A percentile compares a stretch with the other conserved stretches of the same genome.
These are phyloP conservation scores for Candida wancherniae DNA, from an alignment of 805 yeast genomes.

Conservation along the genomic window DNA sequence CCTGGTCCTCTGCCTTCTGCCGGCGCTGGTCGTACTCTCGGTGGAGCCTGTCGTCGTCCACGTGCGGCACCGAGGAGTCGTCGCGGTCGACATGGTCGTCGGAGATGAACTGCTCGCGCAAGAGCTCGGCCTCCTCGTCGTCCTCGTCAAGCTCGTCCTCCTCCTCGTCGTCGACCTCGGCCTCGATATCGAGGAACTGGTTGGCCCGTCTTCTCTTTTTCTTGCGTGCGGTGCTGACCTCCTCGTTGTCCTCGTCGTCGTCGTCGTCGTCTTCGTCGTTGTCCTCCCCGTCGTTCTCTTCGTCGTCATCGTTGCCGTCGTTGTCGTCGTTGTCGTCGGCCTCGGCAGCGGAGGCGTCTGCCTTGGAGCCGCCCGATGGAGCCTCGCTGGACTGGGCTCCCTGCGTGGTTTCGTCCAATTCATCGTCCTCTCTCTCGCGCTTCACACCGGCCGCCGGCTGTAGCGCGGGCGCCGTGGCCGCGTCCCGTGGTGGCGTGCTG, in stretches of 20 bases:
- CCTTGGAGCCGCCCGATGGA: slow-evolving; percentile 1
- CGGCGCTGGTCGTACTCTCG: slow-evolving; percentile 85
- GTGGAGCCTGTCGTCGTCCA: slow-evolving; percentile 65
- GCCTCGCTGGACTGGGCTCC: neutral
- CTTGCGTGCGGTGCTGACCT: slow-evolving; percentile 43
- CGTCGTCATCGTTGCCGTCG: slow-evolving; percentile 16
- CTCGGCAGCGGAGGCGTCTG: slow-evolving; percentile 5
- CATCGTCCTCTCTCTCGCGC: slow-evolving; percentile 9
- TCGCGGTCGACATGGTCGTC: slow-evolving; percentile 65
- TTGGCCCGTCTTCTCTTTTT: slow-evolving; percentile 54
- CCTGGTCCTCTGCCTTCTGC: slow-evolving; percentile 85
- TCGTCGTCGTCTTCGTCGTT: slow-evolving; percentile 48
- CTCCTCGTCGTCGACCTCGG: slow-evolving; percentile 97
- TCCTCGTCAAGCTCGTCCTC: slow-evolving; percentile 86
- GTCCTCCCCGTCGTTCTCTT: slow-evolving; percentile 21
- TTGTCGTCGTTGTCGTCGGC: slow-evolving; percentile 8
- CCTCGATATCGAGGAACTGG: slow-evolving; percentile 96
- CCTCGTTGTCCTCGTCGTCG: slow-evolving; percentile 45
- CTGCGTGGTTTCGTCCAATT: neutral
- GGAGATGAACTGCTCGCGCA: slow-evolving; percentile 76
- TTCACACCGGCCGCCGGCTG: slow-evolving; percentile 7
- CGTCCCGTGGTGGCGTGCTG: slow-evolving; percentile 2
- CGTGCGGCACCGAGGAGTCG: slow-evolving; percentile 35
- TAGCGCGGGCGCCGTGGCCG: neutral
- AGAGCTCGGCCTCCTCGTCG: slow-evolving; percentile 85